Evolutionary conservation across 2,329 filamentous ascomycete species (phyloP).

Genomic region (Colletotrichum sublineola): DNA sequence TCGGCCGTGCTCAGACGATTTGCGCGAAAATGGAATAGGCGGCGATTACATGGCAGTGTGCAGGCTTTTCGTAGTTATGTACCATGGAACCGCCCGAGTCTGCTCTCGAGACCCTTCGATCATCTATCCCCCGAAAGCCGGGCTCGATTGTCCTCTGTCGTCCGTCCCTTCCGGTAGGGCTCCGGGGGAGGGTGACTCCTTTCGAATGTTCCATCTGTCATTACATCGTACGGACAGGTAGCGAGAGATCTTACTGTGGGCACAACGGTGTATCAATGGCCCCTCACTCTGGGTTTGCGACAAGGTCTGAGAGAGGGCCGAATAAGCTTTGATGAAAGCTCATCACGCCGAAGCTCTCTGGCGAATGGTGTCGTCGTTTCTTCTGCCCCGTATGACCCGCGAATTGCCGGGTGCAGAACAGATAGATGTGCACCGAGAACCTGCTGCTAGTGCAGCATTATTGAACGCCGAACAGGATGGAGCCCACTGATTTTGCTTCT

Average conservation of each 20-base stretch:
- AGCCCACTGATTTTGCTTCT: constrained; percentile 28
- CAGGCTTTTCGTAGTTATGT: background rate
- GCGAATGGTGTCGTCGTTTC: constrained; percentile 24
- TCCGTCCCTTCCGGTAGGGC: background rate
- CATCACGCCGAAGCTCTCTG: background rate
- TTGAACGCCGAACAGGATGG: constrained; percentile 25
- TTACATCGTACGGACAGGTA: constrained; percentile 10
- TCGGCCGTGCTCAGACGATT: constrained; percentile 13
- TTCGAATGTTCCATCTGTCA: constrained; percentile 17
- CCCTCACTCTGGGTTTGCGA: background rate
- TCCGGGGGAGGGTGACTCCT: background rate
- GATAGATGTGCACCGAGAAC: constrained; percentile 27
- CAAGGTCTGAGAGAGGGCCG: background rate
- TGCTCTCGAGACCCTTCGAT: constrained; percentile 28
- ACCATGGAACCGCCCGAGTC: constrained; percentile 18
- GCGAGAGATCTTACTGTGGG: background rate
- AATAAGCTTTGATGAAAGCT: constrained; percentile 10
- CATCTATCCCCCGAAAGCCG: constrained; percentile 3
- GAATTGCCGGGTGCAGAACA: constrained; percentile 30
- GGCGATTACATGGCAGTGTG: background rate
- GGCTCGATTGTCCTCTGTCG: constrained; percentile 8
- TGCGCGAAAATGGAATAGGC: constrained; percentile 24
- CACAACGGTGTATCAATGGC: constrained; percentile 24
- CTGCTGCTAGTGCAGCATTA: constrained; percentile 33
- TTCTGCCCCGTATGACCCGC: constrained; percentile 11